Base-by-base conservation (phyloP, 805 yeast species). In the Candida alai region DNA sequence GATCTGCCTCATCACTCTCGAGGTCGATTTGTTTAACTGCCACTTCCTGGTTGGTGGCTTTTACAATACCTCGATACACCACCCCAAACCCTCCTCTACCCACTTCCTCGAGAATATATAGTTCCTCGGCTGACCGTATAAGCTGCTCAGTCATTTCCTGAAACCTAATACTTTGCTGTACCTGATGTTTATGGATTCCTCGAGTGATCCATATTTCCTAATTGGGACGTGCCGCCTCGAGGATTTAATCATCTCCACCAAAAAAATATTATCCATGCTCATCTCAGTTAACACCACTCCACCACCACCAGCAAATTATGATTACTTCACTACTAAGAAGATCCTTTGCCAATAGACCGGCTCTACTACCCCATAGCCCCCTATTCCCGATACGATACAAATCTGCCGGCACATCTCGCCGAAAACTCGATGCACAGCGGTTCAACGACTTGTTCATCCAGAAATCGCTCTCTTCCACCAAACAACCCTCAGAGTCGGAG, bases 71-170 rank as follows among this genome's bases (percentile, higher is more conserved):
- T 24, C 76, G 60, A 54, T 76, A 84, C 2, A 84, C 93, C 3
- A 76, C 80, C 0, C 93, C 93, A 54, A 83, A 84, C 6, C 85
- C 84, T 2, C 93, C 93, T 36, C 81, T 61, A 4, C 93, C 93
- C 4, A 84, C 74, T 53, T 83, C 70, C 37, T 67, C 72, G 42
- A 61, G 65, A 3, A 67, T 61, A 30, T 65, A 67, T 13, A 67
- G 47, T 42, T 67, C 68, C 11, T 62, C 68, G 5, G 32, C 32
- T 12, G 32, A 29, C n/a, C n/a, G n/a, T n/a, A n/a, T n/a, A n/a
- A n/a, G n/a, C n/a, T n/a, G n/a, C n/a, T n/a, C n/a, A n/a, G n/a
- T n/a, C n/a, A n/a, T n/a, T n/a, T n/a, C n/a, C n/a, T n/a, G n/a
- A n/a, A n/a, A n/a, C n/a, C n/a, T n/a, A n/a, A n/a, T n/a, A n/a